Evolutionary conservation across 2,329 filamentous ascomycete species (phyloP).

Genomic region (Pseudogymnoascus sp.): DNA sequence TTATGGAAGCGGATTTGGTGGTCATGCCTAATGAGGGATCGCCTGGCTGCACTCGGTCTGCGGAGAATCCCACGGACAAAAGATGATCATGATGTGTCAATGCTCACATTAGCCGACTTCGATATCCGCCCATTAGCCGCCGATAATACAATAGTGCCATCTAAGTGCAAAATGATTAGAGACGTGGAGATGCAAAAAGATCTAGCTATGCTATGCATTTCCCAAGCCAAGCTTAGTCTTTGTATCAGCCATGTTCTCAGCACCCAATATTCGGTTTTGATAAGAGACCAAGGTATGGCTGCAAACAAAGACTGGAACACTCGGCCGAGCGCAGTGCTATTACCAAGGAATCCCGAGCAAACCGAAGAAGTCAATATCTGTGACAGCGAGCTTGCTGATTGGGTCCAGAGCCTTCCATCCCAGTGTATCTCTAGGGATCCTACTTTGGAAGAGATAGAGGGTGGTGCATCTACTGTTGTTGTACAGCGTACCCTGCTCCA

Average conservation of each 20-base stretch:
- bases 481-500: slow-evolving; percentile 76
- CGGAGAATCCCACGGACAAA: slow-evolving; percentile 82
- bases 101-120: slow-evolving; percentile 77
- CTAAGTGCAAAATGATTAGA: slow-evolving; percentile 62
- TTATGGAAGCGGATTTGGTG: slow-evolving; percentile 94
- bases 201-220: slow-evolving; percentile 77
- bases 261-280: slow-evolving; percentile 81
- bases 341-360: slow-evolving; percentile 72
- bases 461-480: slow-evolving; percentile 48
- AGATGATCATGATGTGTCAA: slow-evolving; percentile 83
- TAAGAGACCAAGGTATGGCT: slow-evolving; percentile 40
- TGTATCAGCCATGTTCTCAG: slow-evolving; percentile 82
- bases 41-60: slow-evolving; percentile 84
- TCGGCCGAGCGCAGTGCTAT: slow-evolving; percentile 65
- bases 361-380: slow-evolving; percentile 68
- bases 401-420: slow-evolving; percentile 63
- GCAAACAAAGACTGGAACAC: slow-evolving; percentile 49
- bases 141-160: slow-evolving; percentile 52
- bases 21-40: slow-evolving; percentile 89
- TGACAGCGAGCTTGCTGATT: slow-evolving; percentile 68
- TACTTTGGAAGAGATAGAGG: slow-evolving; percentile 48
- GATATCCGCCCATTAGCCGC: slow-evolving; percentile 65
- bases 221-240: slow-evolving; percentile 79
- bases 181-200: slow-evolving; percentile 66
- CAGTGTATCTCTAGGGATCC: slow-evolving; percentile 62